Evolutionary conservation across 331 rosid genomes (phyloP), one percentile per base, ranked within the genome.

Genomic region (Erythrophleum ivorense): DNA sequence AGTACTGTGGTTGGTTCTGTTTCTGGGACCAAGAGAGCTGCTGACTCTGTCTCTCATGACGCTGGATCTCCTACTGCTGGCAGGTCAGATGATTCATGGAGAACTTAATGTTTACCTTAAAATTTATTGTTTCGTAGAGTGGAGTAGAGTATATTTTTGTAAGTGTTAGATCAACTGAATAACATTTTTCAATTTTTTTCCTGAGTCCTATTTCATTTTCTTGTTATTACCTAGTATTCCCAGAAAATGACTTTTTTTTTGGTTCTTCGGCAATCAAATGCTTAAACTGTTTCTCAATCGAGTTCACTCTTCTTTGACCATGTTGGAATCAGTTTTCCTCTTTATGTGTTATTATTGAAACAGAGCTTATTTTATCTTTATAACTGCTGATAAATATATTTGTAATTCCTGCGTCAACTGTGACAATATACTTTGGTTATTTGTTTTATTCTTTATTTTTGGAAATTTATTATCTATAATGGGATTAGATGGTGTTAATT

Each of bases 1-100:
- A 41, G 29, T 79, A 76, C 59, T 24, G 75, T 45, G n/a, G 19
- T 31, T 45, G 74, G 40, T 46, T 46, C 84, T 55, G 89, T 89
- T 73, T 80, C 92, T 78, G 95, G 93, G 7, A 89, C 88, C n/a
- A 91, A 91, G 70, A 89, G 95, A 83, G 85, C 90, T 62, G 95
- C 95, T 59, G 95, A 91, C 57, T 82, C 91, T 81, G 91, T 76
- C 83, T 21, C 88, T 29, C 91, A 75, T 15, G 91, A 87, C 5
- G 83, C 84, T 71, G 95, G 90, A 40, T 89, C 89, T 85, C 88
- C 93, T 57, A 81, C 93, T 77, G 77, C 80, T 84, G 88, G 36
- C 77, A 87, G 91, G 95, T 89, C 45, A 65, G 90, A 78, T 69
- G 38, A 15, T 64, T 63, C 77, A 52, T 67, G 6, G 11, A 12